A percentile compares a stretch with the other conserved stretches of the same genome.
Evolutionary conservation across 352 stramenopile species (phyloP).

Genomic region (Phytophthora sojae): DNA sequence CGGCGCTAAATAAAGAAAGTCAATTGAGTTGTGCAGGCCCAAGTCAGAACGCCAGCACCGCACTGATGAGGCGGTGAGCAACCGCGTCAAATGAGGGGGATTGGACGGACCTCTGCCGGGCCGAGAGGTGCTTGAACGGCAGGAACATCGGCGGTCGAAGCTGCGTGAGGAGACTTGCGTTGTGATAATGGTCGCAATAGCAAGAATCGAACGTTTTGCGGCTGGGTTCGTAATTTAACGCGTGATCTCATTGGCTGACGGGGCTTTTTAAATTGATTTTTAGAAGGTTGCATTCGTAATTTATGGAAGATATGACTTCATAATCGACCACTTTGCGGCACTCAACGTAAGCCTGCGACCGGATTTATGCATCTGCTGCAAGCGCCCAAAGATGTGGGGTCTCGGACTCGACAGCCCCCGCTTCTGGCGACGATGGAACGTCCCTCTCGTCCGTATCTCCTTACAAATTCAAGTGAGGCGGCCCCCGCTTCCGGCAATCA

Average conservation of each 20-base stretch:
- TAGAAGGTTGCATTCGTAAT: not conserved
- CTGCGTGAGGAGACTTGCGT: too few species aligned
- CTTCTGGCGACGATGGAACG: not conserved
- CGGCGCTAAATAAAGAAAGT: conserved; percentile 40
- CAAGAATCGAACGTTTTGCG: not conserved
- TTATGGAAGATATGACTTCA: not conserved
- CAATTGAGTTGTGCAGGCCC: not conserved
- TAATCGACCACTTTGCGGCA: not conserved
- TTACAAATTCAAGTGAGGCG: conserved; percentile 5
- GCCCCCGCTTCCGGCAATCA: not conserved
- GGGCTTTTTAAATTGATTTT: too few species aligned
- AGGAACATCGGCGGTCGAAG: conserved; percentile 48
- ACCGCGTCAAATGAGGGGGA: not conserved
- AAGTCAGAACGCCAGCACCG: too few species aligned
- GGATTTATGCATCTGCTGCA: not conserved
- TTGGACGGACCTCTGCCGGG: conserved; percentile 57
- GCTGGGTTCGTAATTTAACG: not conserved
- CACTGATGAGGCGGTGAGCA: too few species aligned
- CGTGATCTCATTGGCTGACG: conserved; percentile 1
- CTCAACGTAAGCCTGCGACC: not conserved
- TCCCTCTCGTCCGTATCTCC: conserved; percentile 18
- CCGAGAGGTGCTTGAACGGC: conserved; percentile 71
- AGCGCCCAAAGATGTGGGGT: conserved; percentile 23
- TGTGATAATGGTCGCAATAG: too few species aligned
- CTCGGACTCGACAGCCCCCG: not conserved